A percentile compares a stretch with the other conserved stretches of the same genome.
phyloP scores from a whole-genome alignment of 495 filamentous ascomycete species.

The Podospora bellae-mahoneyi region DNA sequence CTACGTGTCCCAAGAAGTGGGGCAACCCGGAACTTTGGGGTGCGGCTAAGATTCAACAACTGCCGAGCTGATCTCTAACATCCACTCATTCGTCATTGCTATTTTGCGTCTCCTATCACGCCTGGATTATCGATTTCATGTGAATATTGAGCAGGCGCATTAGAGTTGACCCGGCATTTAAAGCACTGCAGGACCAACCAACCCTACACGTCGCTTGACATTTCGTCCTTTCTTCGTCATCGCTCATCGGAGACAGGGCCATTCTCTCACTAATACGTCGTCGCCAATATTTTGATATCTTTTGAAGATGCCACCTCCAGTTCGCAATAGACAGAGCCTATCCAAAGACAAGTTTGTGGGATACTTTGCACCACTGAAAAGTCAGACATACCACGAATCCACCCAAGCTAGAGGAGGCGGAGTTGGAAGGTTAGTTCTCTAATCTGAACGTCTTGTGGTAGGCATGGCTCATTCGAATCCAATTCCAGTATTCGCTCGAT shows the following conservation, averaged over 20 bases:
- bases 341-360: constrained; percentile 60
- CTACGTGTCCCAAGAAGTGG: too few relatives aligned
- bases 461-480: background rate
- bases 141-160: background rate
- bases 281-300: background rate
- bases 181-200: background rate
- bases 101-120: background rate
- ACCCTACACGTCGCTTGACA: background rate
- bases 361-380: constrained; percentile 56
- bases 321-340: constrained; percentile 47
- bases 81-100: background rate
- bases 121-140: background rate
- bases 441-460: background rate
- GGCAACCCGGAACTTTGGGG: too few relatives aligned
- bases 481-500: constrained; percentile 58
- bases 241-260: background rate
- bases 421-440: background rate
- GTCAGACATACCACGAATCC: constrained; percentile 61
- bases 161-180: background rate
- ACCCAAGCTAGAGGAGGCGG: constrained; percentile 4
- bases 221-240: background rate
- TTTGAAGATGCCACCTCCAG: constrained; percentile 50
- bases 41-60: too few relatives aligned
- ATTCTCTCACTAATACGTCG: background rate
- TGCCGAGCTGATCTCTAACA: background rate